Evolutionary conservation across 2,329 filamentous ascomycete genomes (phyloP).

Genomic region (Aplosporella prunicola): DNA sequence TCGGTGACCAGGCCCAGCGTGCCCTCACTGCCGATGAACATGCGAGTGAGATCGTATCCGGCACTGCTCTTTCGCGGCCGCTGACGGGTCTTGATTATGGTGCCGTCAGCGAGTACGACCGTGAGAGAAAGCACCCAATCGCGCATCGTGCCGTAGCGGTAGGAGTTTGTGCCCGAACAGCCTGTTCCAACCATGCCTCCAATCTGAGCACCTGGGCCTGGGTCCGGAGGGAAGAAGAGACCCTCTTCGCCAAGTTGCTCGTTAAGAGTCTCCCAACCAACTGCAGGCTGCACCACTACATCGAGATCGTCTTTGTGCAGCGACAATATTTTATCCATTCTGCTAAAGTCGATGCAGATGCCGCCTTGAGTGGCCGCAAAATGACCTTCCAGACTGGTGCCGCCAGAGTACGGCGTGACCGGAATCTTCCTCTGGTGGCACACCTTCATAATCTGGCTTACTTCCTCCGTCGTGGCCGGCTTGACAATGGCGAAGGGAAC

Average conservation of each 20-base stretch:
- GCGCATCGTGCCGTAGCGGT: slow-evolving; percentile 88
- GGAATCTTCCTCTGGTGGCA: slow-evolving; percentile 75
- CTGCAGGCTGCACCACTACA: slow-evolving; percentile 52
- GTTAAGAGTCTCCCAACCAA: slow-evolving; percentile 82
- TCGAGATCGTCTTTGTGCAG: slow-evolving; percentile 62
- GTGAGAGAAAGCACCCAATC: slow-evolving; percentile 86
- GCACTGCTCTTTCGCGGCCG: slow-evolving; percentile 82
- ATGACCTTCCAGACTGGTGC: slow-evolving; percentile 83
- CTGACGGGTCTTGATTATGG: slow-evolving; percentile 80
- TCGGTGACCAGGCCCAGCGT: slow-evolving; percentile 88
- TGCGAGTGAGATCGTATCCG: slow-evolving; percentile 81
- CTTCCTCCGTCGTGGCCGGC: slow-evolving; percentile 69
- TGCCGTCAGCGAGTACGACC: slow-evolving; percentile 82
- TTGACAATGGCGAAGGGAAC: slow-evolving; percentile 58
- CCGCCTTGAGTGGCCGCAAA: slow-evolving; percentile 75
- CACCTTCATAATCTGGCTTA: slow-evolving; percentile 78
- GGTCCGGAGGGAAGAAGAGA: slow-evolving; percentile 87
- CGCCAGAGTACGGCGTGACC: slow-evolving; percentile 78
- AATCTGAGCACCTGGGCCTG: slow-evolving; percentile 85
- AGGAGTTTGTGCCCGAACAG: slow-evolving; percentile 76
- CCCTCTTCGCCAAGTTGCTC: slow-evolving; percentile 61
- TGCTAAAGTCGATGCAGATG: slow-evolving; percentile 74
- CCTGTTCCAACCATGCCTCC: slow-evolving; percentile 78
- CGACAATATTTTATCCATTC: slow-evolving; percentile 72
- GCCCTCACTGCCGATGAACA: slow-evolving; percentile 86